Evolutionary conservation across 2,329 filamentous ascomycete genomes (phyloP).

Genomic region (Zalaria sp.): DNA sequence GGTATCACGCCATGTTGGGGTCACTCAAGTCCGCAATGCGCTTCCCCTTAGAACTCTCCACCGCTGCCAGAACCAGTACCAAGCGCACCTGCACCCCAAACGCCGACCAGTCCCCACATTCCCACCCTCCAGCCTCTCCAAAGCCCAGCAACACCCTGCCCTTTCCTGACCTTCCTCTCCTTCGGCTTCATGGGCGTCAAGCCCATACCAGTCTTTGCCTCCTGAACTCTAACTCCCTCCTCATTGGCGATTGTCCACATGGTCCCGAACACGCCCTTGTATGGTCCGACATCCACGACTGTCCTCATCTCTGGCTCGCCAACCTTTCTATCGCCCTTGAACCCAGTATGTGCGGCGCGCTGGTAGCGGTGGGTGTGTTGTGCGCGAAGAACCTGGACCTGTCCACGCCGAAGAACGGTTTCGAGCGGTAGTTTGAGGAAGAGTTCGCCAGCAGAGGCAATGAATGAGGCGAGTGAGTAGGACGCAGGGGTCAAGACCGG

Average conservation of each 20-base stretch:
- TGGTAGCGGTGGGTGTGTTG: conserved; percentile 5
- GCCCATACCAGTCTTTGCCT: conserved; percentile 3
- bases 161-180: conserved; percentile 35
- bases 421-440: conserved; percentile 82
- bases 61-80: conserved; percentile 5
- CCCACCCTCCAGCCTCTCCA: conserved; percentile 66
- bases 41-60: conserved; percentile 4
- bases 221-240: conserved; percentile 47
- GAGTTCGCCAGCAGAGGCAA: conserved; percentile 65
- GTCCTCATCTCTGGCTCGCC: conserved; percentile 41
- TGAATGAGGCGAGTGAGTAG: conserved; percentile 72
- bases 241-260: conserved; percentile 77
- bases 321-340: conserved; percentile 9
- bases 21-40: neutral
- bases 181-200: conserved; percentile 12
- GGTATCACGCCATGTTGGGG: neutral
- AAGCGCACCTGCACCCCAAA: conserved; percentile 35
- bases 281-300: conserved; percentile 66
- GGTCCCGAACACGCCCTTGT: conserved; percentile 76
- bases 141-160: conserved; percentile 54
- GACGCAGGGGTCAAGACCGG: conserved; percentile 65
- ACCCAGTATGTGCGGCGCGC: conserved; percentile 11
- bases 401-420: conserved; percentile 77
- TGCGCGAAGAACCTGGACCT: conserved; percentile 54
- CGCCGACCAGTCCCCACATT: conserved; percentile 61